phyloP scores from a whole-genome alignment of 2,329 filamentous ascomycete genomes.

The Domatiomyces catenatus region DNA sequence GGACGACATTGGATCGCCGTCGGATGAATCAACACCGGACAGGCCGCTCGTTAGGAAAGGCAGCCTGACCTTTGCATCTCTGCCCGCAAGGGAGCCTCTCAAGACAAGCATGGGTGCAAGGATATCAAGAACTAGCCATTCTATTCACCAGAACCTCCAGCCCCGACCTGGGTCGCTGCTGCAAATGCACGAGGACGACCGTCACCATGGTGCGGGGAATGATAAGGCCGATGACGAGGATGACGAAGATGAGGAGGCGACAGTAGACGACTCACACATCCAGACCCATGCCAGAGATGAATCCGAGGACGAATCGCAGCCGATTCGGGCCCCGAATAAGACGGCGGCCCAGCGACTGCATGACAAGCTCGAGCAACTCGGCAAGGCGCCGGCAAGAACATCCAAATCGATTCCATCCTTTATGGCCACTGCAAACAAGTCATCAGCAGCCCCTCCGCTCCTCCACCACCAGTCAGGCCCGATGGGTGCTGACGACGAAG shows the following conservation, averaged over 20 bases:
- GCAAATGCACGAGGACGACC: conserved; percentile 5
- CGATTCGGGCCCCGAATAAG: conserved; percentile 54
- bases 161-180: conserved; percentile 18
- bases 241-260: conserved; percentile 6
- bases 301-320: conserved; percentile 32
- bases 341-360: conserved; percentile 88
- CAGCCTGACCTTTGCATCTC: conserved; percentile 82
- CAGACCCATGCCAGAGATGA: conserved; percentile 22
- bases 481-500: conserved; percentile 29
- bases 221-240: conserved; percentile 6
- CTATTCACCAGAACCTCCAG: conserved; percentile 35
- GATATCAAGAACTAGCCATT: conserved; percentile 59
- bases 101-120: conserved; percentile 71
- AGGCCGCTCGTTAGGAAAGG: conserved; percentile 73
- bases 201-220: conserved; percentile 4
- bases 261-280: conserved; percentile 8
- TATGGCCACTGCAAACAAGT: conserved; percentile 15
- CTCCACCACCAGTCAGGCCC: conserved; percentile 14
- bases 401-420: conserved; percentile 31
- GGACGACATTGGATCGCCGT: conserved; percentile 34
- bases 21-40: conserved; percentile 32
- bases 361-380: conserved; percentile 72
- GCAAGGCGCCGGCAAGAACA: conserved; percentile 35
- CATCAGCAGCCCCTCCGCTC: conserved; percentile 7
- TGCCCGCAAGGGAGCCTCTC: conserved; percentile 80